Conservation (phyloP, 129 eudicot genomes). For the Artemisia tridentata region DNA sequence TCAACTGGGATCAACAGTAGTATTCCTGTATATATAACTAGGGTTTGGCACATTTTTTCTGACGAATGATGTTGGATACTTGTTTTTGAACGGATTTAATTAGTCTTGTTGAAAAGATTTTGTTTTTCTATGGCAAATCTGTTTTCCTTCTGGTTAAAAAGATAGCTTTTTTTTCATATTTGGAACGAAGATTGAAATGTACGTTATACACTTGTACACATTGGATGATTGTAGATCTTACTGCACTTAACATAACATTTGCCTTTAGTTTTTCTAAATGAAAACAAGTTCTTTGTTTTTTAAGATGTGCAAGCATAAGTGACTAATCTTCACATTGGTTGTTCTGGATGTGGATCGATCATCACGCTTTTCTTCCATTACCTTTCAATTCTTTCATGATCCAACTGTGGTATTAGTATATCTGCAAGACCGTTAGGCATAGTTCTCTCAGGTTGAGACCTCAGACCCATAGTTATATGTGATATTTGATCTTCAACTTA, state of each 20-base stretch:
- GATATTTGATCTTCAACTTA: no score
- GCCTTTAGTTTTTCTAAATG: background rate
- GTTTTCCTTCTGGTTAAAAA: background rate
- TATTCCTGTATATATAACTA: slow-evolving; percentile 1
- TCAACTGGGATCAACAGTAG: no score
- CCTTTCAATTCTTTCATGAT: background rate
- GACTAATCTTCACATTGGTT: background rate
- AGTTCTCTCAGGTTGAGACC: no score
- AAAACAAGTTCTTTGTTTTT: background rate
- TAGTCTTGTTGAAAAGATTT: background rate
- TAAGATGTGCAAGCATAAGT: background rate
- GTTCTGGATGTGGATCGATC: background rate
- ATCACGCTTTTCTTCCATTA: background rate
- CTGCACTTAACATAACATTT: background rate
- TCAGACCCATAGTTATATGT: no score
- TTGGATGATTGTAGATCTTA: background rate
- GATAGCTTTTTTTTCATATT: no score
- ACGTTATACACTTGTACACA: no score
- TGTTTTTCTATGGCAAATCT: background rate
- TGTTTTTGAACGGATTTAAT: background rate
- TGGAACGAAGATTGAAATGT: no score
- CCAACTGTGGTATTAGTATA: no score
- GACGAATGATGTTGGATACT: background rate
- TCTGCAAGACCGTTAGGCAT: no score
- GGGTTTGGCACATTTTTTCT: background rate